Percentiles rank a stretch among this genome's conserved stretches.
Conservation (phyloP, 208 protist species). For the Leishmania lainsoni region DNA sequence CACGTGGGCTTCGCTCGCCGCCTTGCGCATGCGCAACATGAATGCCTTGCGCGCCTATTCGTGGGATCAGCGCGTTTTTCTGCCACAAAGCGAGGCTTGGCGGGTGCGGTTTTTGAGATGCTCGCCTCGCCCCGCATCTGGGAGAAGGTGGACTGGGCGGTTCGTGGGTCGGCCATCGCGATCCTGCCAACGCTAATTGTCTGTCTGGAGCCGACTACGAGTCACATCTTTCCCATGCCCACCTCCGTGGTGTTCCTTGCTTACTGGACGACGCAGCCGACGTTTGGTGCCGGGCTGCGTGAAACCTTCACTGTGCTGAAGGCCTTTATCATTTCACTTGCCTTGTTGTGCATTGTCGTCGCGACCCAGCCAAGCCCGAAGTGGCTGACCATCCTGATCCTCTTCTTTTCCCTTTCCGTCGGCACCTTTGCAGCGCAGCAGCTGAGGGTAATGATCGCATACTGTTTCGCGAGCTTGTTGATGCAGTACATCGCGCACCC, state of each 20-base stretch:
- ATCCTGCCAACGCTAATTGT: conserved; percentile 83
- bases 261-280: conserved; percentile 87
- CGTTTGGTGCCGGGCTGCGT: conserved; percentile 75
- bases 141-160: conserved; percentile 86
- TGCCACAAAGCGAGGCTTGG: conserved; percentile 52
- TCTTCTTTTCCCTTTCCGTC: conserved; percentile 65
- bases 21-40: conserved; percentile 57
- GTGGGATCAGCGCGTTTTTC: conserved; percentile 77
- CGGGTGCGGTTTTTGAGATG: conserved; percentile 51
- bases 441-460: conserved; percentile 74
- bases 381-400: conserved; percentile 72
- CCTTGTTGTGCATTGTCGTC: conserved; percentile 67
- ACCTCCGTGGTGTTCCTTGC: conserved; percentile 76
- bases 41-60: conserved; percentile 77
- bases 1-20: conserved; percentile 8
- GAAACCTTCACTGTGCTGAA: conserved; percentile 76
- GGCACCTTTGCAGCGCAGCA: conserved; percentile 74
- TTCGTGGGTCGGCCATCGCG: conserved; percentile 73
- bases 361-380: conserved; percentile 47
- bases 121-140: conserved; percentile 80
- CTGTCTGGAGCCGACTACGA: conserved; percentile 66
- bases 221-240: conserved; percentile 68
- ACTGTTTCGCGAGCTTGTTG: conserved; percentile 60
- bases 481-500: conserved; percentile 76
- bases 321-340: conserved; percentile 65